A percentile compares a stretch with the other conserved stretches of the same genome.
These are phyloP conservation scores for Hymenoscyphus scutula DNA, from an alignment of 2,329 filamentous ascomycete genomes.

Conservation along the genomic window DNA sequence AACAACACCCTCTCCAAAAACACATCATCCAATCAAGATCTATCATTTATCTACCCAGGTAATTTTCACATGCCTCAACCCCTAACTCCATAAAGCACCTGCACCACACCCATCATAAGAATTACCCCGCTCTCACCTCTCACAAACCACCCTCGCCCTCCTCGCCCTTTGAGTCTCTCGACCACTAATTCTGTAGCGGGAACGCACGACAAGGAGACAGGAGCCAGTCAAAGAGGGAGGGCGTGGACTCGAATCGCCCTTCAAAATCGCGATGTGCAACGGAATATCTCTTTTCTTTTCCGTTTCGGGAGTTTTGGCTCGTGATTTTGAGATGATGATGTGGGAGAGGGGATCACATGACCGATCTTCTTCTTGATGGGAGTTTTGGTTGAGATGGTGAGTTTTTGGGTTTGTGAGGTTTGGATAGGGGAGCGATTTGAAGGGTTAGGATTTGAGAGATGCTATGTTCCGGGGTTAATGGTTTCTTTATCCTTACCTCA, in stretches of 20 bases:
- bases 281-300: neutral
- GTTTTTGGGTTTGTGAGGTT: no score
- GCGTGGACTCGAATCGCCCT: slow-evolving; percentile 8
- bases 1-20: neutral
- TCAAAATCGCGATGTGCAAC: slow-evolving; percentile 7
- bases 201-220: neutral
- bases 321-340: neutral
- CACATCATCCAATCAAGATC: no score
- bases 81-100: neutral
- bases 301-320: neutral
- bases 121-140: slow-evolving; percentile 4
- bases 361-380: neutral
- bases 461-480: neutral
- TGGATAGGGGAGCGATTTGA: no score
- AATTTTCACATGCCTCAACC: neutral
- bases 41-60: no score
- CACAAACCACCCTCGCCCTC: slow-evolving; percentile 1
- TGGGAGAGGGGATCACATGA: neutral
- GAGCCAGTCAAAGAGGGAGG: neutral
- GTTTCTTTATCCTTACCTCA: neutral
- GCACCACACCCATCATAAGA: neutral
- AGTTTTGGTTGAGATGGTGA: no score
- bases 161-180: neutral
- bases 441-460: neutral
- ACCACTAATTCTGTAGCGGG: neutral